Conservation (phyloP, 1,284 basidiomycete genomes). For the Ganoderma meredithae region DNA sequence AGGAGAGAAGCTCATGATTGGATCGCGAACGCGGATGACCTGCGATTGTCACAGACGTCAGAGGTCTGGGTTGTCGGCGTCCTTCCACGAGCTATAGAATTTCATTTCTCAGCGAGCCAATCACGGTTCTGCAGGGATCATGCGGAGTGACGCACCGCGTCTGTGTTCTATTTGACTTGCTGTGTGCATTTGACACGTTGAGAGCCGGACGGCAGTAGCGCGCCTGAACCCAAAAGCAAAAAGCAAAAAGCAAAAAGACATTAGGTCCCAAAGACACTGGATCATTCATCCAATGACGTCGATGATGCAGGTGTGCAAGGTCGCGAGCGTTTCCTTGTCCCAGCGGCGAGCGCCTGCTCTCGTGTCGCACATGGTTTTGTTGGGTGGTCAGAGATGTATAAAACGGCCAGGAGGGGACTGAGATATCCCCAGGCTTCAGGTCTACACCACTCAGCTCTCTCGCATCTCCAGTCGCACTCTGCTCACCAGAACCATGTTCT, state of each 20-base stretch:
- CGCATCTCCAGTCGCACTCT: not conserved
- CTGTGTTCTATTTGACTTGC: not conserved
- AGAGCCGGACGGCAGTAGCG: not conserved
- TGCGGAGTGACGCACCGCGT: not conserved
- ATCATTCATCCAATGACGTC: not conserved
- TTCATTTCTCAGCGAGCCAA: not conserved
- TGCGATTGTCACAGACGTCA: not conserved
- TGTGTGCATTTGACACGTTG: not conserved
- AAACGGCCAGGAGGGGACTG: not conserved
- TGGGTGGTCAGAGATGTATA: constrained; percentile 9
- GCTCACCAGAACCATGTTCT: constrained; percentile 17
- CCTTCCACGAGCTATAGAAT: not conserved
- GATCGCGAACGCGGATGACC: not conserved
- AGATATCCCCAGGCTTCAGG: constrained; percentile 15
- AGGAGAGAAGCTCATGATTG: not conserved
- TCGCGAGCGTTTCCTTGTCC: not conserved
- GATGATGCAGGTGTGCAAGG: not conserved
- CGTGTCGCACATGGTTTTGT: not conserved
- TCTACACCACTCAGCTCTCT: constrained; percentile 16
- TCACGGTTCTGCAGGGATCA: not conserved
- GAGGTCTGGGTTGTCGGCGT: not conserved
- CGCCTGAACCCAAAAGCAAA: not conserved
- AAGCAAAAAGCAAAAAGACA: not conserved
- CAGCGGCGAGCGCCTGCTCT: not conserved
- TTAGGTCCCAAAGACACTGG: not conserved